Base-by-base conservation (phyloP, 108 stramenopile genomes). In the Mediolabrus comicus region DNA sequence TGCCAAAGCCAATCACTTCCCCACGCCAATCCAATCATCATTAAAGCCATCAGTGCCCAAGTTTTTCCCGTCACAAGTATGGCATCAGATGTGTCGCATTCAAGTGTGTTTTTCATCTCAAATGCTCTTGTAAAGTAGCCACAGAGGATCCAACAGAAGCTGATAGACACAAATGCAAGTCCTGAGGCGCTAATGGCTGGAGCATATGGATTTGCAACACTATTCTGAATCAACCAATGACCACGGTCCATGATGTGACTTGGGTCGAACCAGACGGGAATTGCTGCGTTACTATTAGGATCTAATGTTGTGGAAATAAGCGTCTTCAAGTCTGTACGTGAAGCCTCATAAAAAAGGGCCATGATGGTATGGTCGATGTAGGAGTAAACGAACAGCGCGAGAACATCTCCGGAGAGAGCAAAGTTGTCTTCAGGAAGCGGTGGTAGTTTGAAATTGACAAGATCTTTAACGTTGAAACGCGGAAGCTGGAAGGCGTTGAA, bases 341-440 rank as follows among this genome's bases (percentile, higher is more conserved):
- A 27, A 4, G 63, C 59, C 10, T 73, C 59, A 31, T 65, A 71
- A 58, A 77, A 64, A 10, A 77, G 38, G n/a, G 85, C 75, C 54
- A 80, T 84, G 51, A 91, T 32, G 19, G 68, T 77, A 62, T 94
- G 90, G 56, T 86, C 83, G 14, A 87, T 56, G 71, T 91, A 88
- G 63, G 86, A 71, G 67, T 93, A 93, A 24, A 90, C 59, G 63
- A 88, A 93, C 4, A 93, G 77, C 9, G 84, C 78, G n/a, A 71
- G 6, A 22, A 93, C 52, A 57, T 93, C 92, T 28, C 92, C 92
- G 7, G 84, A 83, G 64, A 93, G 69, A 54, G 74, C 82, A 33
- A 90, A 77, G 52, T 76, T 78, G 80, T 93, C 89, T 68, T 90
- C 92, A 5, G 92, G 92, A 13, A 79, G 78, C 8, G 88, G 87